Percentiles rank a stretch among this genome's conserved stretches.
phyloP scores from a whole-genome alignment of 495 filamentous ascomycete genomes.

The Cryomyces minteri region DNA sequence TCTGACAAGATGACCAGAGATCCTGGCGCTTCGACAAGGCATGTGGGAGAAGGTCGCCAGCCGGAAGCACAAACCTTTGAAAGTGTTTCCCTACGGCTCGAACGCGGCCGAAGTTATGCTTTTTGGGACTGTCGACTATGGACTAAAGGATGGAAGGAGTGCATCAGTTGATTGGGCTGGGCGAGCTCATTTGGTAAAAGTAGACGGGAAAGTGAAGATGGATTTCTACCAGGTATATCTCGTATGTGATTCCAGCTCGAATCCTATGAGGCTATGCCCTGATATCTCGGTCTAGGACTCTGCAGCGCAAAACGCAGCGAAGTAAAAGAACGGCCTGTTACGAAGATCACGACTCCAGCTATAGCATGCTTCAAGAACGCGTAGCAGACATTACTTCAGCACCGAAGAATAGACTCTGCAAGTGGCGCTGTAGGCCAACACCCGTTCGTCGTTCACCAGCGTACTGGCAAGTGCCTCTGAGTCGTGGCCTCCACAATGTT shows the following conservation, averaged over 20 bases:
- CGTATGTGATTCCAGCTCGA: conserved; percentile 13
- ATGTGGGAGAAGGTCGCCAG: conserved; percentile 38
- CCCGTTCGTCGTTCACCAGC: too few species aligned
- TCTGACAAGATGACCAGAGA: conserved; percentile 21
- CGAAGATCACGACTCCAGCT: too few species aligned
- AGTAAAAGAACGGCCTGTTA: too few species aligned
- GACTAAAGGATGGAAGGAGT: conserved; percentile 30
- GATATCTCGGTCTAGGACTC: conserved; percentile 4
- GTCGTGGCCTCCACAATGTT: too few species aligned
- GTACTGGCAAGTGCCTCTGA: too few species aligned
- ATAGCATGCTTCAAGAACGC: too few species aligned
- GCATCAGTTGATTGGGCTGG: conserved; percentile 35
- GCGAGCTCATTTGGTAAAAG: conserved; percentile 30
- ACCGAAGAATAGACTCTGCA: too few species aligned
- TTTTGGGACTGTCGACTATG: conserved; percentile 37
- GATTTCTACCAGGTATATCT: conserved; percentile 49
- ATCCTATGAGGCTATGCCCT: not conserved
- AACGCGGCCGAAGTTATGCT: conserved; percentile 38
- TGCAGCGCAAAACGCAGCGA: conserved; percentile 3
- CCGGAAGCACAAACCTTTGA: conserved; percentile 28
- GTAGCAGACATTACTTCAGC: too few species aligned
- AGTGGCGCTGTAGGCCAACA: too few species aligned
- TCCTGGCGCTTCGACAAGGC: conserved; percentile 30
- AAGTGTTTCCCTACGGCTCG: conserved; percentile 33
- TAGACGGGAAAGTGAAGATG: conserved; percentile 31